A percentile compares a stretch with the other conserved stretches of the same genome.
Evolutionary conservation across 257 asterid species (phyloP).

Genomic region (Solanum microdontum): DNA sequence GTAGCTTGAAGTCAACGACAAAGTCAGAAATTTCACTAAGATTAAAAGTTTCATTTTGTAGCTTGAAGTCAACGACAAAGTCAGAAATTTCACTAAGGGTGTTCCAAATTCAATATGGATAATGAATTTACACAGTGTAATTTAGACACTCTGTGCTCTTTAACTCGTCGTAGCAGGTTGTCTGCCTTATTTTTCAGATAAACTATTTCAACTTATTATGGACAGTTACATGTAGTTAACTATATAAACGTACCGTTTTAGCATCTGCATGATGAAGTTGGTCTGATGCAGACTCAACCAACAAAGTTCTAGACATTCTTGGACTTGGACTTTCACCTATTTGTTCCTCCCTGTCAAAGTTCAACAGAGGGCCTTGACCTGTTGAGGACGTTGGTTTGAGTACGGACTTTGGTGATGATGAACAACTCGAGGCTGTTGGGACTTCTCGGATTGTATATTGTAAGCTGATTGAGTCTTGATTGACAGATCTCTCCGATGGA

Average conservation of each 20-base stretch:
- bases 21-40: background rate
- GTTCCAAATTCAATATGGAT: background rate
- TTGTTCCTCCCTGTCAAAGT: background rate
- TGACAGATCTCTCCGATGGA: background rate
- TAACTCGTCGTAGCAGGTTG: background rate
- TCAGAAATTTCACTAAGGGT: background rate
- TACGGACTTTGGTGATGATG: background rate
- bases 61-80: background rate
- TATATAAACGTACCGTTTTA: background rate
- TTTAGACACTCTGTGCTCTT: background rate
- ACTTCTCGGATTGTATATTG: background rate
- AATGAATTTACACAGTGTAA: background rate
- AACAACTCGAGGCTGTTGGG: background rate
- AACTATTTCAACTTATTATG: background rate
- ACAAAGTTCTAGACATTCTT: background rate
- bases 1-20: background rate
- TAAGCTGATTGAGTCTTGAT: background rate
- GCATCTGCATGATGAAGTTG: background rate
- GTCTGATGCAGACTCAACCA: background rate
- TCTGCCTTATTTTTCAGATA: background rate
- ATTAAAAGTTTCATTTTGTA: background rate
- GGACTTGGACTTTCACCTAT: background rate
- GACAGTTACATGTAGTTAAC: background rate
- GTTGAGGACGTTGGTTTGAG: background rate
- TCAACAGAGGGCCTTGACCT: background rate